Base-by-base conservation (phyloP, 306 rosid genomes). In the Acacia acuminata region DNA sequence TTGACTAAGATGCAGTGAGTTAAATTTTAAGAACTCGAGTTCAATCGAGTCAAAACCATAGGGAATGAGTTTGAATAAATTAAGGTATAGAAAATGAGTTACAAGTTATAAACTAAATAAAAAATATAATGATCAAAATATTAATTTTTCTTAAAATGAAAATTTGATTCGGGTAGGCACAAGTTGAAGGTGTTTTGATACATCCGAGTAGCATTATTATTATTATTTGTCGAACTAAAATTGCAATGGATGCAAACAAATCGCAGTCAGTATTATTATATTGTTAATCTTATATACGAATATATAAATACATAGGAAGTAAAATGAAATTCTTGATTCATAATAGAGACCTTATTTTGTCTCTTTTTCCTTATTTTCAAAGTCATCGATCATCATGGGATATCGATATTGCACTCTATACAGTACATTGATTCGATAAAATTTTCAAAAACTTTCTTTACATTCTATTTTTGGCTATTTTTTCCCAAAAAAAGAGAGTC, bases 91-190 rank as follows among this genome's bases (percentile, higher is more conserved):
- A 1, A 6, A 38, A 5, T 6, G 42, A 38, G 42, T 38, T 38
- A 38, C 8, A 38, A 38, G 42, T 38, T 38, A 38, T 6, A 38
- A 38, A 38, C 2, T 38, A 0, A 38, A 38, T 38, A 0, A 38
- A 38, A 38, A 38, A 7, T 38, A 38, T 38, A 38, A 38, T 38
- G 8, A 38, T 38, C 38, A 5, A 7, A 38, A 6, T 1, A 38
- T 38, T 6, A 6, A 5, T 6, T 38, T 38, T 38, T 38, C 42
- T 38, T 6, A 80, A 53, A 86, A 19, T 38, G 38, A 8, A 17
- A 22, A 19, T 19, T 67, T 10, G 45, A 38, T 10, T 34, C 77
- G 75, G 86, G 76, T 76, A 80, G 72, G 50, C 67, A 72, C n/a
- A 76, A 27, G 71, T 71, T 61, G 53, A 3, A 51, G 56, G 56